Conservation (phyloP, 768 basidiomycete genomes). For the Daedalea quercina region DNA sequence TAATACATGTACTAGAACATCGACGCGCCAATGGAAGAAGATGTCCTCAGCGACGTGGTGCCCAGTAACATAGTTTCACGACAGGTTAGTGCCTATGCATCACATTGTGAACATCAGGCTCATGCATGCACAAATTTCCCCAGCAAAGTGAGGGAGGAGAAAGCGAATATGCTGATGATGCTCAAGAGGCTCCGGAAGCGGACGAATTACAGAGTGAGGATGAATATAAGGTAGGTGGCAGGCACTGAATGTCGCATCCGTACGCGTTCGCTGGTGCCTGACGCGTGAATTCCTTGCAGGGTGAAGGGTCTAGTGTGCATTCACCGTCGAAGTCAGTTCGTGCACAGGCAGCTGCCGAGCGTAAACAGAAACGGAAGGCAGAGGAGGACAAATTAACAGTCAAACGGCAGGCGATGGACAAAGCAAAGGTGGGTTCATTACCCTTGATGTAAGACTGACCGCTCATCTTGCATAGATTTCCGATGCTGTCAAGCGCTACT, state of each 20-base stretch:
- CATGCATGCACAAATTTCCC: slow-evolving; percentile 15
- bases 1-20: slow-evolving; percentile 1
- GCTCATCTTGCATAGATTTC: slow-evolving; percentile 47
- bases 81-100: slow-evolving; percentile 44
- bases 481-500: slow-evolving; percentile 94
- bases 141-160: slow-evolving; percentile 68
- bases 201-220: slow-evolving; percentile 33
- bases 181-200: slow-evolving; percentile 37
- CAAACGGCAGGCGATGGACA: slow-evolving; percentile 82
- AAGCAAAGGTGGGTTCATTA: slow-evolving; percentile 56
- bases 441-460: slow-evolving; percentile 4
- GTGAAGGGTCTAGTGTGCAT: slow-evolving; percentile 31
- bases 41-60: slow-evolving; percentile 85
- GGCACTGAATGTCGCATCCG: not conserved
- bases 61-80: slow-evolving; percentile 89
- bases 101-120: not conserved
- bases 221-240: slow-evolving; percentile 52
- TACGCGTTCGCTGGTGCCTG: not conserved
- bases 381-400: slow-evolving; percentile 64
- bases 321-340: slow-evolving; percentile 25
- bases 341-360: slow-evolving; percentile 31
- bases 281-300: slow-evolving; percentile 13
- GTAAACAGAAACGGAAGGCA: slow-evolving; percentile 51
- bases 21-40: slow-evolving; percentile 46
- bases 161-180: slow-evolving; percentile 60